Evolutionary conservation across 1,139 yeast species (phyloP), one percentile per base, ranked within the genome.

Genomic region (Pichia sp.): DNA sequence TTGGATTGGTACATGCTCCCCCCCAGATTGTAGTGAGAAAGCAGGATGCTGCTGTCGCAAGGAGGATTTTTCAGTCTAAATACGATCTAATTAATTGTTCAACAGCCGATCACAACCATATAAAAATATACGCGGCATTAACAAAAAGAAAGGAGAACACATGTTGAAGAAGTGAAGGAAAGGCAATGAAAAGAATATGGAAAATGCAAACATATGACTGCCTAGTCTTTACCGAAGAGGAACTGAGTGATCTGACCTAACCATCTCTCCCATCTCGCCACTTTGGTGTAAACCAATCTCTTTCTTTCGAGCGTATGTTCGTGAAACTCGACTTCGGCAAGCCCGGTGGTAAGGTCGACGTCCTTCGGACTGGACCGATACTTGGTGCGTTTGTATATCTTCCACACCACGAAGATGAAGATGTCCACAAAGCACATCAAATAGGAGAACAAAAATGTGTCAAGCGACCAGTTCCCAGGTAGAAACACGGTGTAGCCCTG

Each of bases 401-500:
- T 87, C 78, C 85, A 85, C 19, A 68, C 70, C 11, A 84, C 59
- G 60, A 77, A 86, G 23, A 87, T 73, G 1, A 69, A 81, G 52
- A 85, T 67, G 63, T 84, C 83, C 49, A 87, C 72, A 57, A 85
- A 85, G 30, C 87, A 75, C 82, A 86, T 81, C 60, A 87, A 69
- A 65, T 87, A 87, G 58, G 80, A 77, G 65, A 86, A 85, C 56
- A 87, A 68, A 64, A 87, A 88, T 13, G 82, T 75, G 57, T 83
- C 71, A 19, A 76, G 67, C 51, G 72, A 70, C 95, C 95, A 88
- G 2, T 87, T 87, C 2, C 87, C 88, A 4, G 81, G 81, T 56
- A 83, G 67, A 64, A 88, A 88, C 0, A 83, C 86, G 5, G 79
- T 72, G 68, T 85, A 88, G 8, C 93, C 90, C 56, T 82, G 77